Percentiles rank a stretch among this genome's conserved stretches.
Conservation (phyloP, 2,329 filamentous ascomycete species). For the Ambrosiella cleistominuta region DNA sequence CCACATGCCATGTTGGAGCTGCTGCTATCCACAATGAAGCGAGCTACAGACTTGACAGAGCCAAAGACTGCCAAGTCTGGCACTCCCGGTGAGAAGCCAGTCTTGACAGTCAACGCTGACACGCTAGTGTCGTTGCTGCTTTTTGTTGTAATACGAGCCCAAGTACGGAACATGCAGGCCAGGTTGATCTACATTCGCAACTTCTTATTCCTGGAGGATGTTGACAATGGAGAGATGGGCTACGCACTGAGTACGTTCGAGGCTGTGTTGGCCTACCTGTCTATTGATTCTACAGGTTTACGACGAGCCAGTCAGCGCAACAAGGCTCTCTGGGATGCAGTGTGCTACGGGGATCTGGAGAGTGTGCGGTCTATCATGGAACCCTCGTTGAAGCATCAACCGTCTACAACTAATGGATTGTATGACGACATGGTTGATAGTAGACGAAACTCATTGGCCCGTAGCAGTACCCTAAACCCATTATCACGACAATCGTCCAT, state of each 20-base stretch:
- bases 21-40: slow-evolving; percentile 64
- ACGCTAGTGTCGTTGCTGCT: slow-evolving; percentile 81
- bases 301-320: slow-evolving; percentile 76
- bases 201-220: slow-evolving; percentile 95
- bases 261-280: slow-evolving; percentile 76
- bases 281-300: slow-evolving; percentile 62
- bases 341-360: slow-evolving; percentile 56
- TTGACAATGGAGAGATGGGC: slow-evolving; percentile 88
- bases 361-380: slow-evolving; percentile 68
- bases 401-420: slow-evolving; percentile 2
- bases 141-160: slow-evolving; percentile 80
- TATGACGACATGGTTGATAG: slow-evolving; percentile 5
- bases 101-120: slow-evolving; percentile 60
- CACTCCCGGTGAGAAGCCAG: slow-evolving; percentile 35
- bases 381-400: slow-evolving; percentile 25
- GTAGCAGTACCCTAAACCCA: slow-evolving; percentile 7
- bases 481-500: slow-evolving; percentile 26
- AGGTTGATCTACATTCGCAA: slow-evolving; percentile 87
- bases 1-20: slow-evolving; percentile 81
- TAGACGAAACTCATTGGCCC: slow-evolving; percentile 6
- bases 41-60: slow-evolving; percentile 45
- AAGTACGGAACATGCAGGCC: slow-evolving; percentile 73
- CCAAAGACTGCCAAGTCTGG: slow-evolving; percentile 23
- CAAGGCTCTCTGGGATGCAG: slow-evolving; percentile 71
- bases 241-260: slow-evolving; percentile 94